A percentile compares a stretch with the other conserved stretches of the same genome.
phyloP scores from a whole-genome alignment of 164 flowering plant species.

The Vitis rotundifolia region DNA sequence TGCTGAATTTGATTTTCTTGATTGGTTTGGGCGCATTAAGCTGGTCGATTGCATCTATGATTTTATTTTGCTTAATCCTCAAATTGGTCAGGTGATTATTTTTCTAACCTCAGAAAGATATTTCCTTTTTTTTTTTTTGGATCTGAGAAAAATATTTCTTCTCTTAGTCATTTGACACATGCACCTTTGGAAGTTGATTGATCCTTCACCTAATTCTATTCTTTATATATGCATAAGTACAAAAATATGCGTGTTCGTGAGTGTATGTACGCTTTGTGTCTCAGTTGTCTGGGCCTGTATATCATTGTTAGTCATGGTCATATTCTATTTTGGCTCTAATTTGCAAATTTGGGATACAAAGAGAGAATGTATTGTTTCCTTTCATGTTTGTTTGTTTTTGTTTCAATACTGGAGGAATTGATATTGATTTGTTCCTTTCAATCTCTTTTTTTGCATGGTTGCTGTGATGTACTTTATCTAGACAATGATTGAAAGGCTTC shows the following conservation, averaged over 20 bases:
- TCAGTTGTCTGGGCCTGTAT: no score
- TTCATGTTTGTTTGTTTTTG: conserved; percentile 1
- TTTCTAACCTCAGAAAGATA: neutral
- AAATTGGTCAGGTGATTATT: conserved; percentile 72
- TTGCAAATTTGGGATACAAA: neutral
- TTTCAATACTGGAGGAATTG: neutral
- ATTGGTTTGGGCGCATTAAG: conserved; percentile 81
- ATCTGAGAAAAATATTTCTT: neutral
- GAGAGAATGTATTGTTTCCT: neutral
- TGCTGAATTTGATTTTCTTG: conserved; percentile 51
- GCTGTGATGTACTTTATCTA: conserved; percentile 18
- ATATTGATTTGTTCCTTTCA: neutral
- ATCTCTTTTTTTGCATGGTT: conserved; percentile 3
- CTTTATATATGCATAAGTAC: no score
- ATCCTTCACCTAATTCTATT: neutral
- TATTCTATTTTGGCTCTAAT: no score
- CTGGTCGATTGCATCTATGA: conserved; percentile 78
- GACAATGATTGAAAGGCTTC: conserved; percentile 78
- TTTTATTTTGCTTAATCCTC: conserved; percentile 63
- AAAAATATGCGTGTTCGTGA: no score
- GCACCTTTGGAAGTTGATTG: neutral
- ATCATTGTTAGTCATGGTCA: no score
- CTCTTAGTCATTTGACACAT: neutral
- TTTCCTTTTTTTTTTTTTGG: no score
- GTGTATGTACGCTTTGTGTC: no score